A percentile compares a stretch with the other conserved stretches of the same genome.
Conservation (phyloP, 768 basidiomycete genomes). For the Crucibulum laeve region DNA sequence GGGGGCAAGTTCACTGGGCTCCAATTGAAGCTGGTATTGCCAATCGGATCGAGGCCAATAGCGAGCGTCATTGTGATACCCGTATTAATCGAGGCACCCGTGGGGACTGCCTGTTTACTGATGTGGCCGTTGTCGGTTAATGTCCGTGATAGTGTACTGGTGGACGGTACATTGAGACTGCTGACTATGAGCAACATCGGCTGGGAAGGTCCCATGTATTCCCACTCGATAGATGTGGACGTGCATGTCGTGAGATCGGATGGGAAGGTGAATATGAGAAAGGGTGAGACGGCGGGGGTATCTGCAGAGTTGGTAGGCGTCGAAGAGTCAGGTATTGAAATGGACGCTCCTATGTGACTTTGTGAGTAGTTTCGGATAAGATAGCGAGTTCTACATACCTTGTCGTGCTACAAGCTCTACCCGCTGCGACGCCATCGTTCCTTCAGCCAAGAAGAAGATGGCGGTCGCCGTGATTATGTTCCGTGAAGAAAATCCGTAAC, state of each 20-base stretch:
- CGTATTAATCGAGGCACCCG: slow-evolving; percentile 8
- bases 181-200: slow-evolving; percentile 31
- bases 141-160: slow-evolving; percentile 3
- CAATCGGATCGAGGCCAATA: slow-evolving; percentile 23
- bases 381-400: slow-evolving; percentile 3
- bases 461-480: slow-evolving; percentile 2
- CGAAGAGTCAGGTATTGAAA: neutral
- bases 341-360: too few species aligned
- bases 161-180: slow-evolving; percentile 25
- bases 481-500: too few species aligned
- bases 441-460: slow-evolving; percentile 20
- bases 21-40: slow-evolving; percentile 32
- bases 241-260: slow-evolving; percentile 21
- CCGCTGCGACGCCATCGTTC: slow-evolving; percentile 10
- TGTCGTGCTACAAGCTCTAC: slow-evolving; percentile 3
- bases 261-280: slow-evolving; percentile 15
- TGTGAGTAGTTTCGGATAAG: neutral
- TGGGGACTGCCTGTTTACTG: slow-evolving; percentile 10
- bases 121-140: slow-evolving; percentile 2
- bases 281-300: slow-evolving; percentile 9
- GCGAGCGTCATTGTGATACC: slow-evolving; percentile 19
- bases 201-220: slow-evolving; percentile 26
- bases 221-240: slow-evolving; percentile 28
- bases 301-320: slow-evolving; percentile 6
- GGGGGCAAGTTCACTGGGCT: slow-evolving; percentile 36